Conservation (phyloP, 805 yeast species). For the Debaryomyces maramus region DNA sequence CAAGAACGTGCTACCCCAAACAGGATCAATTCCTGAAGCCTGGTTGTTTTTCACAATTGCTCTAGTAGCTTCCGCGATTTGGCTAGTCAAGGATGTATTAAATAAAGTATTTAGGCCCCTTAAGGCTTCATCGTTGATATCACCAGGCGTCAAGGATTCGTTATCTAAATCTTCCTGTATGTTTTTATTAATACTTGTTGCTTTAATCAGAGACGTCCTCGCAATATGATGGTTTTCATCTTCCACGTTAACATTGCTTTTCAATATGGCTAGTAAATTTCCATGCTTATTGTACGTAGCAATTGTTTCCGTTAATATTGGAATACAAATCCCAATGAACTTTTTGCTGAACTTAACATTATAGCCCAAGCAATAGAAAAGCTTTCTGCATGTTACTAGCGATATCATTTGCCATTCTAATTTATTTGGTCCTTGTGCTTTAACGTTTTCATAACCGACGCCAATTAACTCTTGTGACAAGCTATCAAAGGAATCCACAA, state of each 20-base stretch:
- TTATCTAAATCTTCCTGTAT: slow-evolving; percentile 30
- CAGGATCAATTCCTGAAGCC: slow-evolving; percentile 23
- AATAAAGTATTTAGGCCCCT: slow-evolving; percentile 59
- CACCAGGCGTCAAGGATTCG: slow-evolving; percentile 33
- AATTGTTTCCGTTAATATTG: slow-evolving; percentile 39
- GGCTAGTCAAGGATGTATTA: slow-evolving; percentile 60
- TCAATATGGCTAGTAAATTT: slow-evolving; percentile 22
- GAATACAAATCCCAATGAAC: slow-evolving; percentile 35
- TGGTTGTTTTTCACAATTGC: slow-evolving; percentile 47
- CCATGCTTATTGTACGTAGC: slow-evolving; percentile 18
- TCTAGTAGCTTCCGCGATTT: slow-evolving; percentile 56
- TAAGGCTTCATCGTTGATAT: slow-evolving; percentile 48
- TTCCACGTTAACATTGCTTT: slow-evolving; percentile 27
- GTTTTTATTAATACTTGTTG: slow-evolving; percentile 8
- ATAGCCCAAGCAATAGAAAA: slow-evolving; percentile 39
- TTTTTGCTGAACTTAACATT: slow-evolving; percentile 27
- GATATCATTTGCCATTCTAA: slow-evolving; percentile 49
- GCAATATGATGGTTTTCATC: slow-evolving; percentile 24
- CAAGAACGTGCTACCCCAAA: slow-evolving; percentile 59
- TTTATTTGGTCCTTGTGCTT: slow-evolving; percentile 25
- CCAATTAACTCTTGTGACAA: slow-evolving; percentile 24
- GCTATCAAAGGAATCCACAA: slow-evolving; percentile 47
- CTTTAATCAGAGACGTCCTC: slow-evolving; percentile 26
- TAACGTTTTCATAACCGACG: slow-evolving; percentile 11
- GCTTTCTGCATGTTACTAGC: slow-evolving; percentile 38